Percentiles rank a stretch among this genome's conserved stretches.
These are phyloP conservation scores for Fraxinus paxiana DNA, from an alignment of 305 asterid genomes.

Conservation along the genomic window DNA sequence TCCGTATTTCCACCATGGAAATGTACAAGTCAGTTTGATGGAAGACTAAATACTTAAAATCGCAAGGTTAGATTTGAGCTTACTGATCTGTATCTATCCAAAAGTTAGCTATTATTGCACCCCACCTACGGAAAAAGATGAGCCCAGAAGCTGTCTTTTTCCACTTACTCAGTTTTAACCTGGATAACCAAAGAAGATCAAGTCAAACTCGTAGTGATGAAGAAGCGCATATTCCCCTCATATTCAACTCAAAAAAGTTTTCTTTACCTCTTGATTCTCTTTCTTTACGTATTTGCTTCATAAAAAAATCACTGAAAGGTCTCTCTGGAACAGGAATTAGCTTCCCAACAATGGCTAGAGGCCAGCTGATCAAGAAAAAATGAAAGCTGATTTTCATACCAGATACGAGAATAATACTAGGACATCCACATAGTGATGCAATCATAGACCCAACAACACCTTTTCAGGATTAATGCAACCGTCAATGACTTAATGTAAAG, in stretches of 20 bases:
- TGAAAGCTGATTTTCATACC: slow-evolving; percentile 1
- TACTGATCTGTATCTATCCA: slow-evolving; percentile 18
- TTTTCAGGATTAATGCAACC: not conserved
- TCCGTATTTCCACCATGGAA: not conserved
- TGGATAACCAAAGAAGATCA: not conserved
- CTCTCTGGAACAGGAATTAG: slow-evolving; percentile 72
- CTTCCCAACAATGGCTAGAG: slow-evolving; percentile 79
- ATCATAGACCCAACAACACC: not conserved
- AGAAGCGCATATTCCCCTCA: not conserved
- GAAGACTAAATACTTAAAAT: not conserved
- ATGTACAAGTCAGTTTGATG: not conserved
- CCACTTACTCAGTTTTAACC: slow-evolving; percentile 22
- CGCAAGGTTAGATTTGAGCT: slow-evolving; percentile 18
- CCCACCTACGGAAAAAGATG: not conserved
- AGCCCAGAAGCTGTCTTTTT: not conserved
- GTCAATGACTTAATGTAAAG: not conserved
- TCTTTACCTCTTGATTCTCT: slow-evolving; percentile 30
- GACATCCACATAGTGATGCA: not conserved
- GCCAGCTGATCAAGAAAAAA: slow-evolving; percentile 58
- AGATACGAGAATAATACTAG: not conserved
- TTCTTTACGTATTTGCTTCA: slow-evolving; percentile 20
- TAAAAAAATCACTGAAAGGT: slow-evolving; percentile 46
- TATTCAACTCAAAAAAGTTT: not conserved
- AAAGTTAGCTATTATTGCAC: slow-evolving; percentile 18
- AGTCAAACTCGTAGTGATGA: not conserved